These are phyloP conservation scores for Pinus taeda DNA, from an alignment of 75 land plant species.

Conservation along the genomic window DNA sequence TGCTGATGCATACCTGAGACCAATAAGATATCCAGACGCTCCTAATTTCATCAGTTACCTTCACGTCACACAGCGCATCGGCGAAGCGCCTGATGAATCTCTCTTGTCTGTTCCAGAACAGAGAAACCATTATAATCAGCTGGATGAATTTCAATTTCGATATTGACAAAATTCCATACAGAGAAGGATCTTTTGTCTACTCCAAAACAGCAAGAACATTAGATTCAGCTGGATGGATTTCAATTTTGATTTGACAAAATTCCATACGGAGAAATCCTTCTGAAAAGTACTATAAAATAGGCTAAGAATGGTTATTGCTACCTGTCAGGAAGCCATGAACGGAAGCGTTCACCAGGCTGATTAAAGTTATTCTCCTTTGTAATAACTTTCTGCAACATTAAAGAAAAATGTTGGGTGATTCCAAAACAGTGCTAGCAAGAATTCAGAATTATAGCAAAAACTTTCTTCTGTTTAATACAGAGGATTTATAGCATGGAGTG, in stretches of 20 bases:
- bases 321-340: conserved; percentile 80
- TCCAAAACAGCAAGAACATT: neutral
- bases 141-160: neutral
- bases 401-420: neutral
- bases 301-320: conserved; percentile 7
- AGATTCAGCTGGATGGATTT: neutral
- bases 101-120: conserved; percentile 60
- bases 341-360: conserved; percentile 88
- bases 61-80: conserved; percentile 62
- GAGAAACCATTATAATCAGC: neutral
- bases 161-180: neutral
- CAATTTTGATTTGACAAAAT: neutral
- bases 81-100: conserved; percentile 64
- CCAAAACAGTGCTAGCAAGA: neutral
- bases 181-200: neutral
- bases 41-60: conserved; percentile 85
- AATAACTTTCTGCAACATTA: conserved; percentile 49
- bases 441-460: neutral
- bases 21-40: conserved; percentile 86
- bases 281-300: neutral
- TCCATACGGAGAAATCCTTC: neutral
- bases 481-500: too few species aligned
- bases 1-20: conserved; percentile 51
- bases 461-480: too few species aligned
- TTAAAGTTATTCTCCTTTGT: conserved; percentile 92